Conservation (phyloP, 495 filamentous ascomycete species). For the Penicillium silybi region DNA sequence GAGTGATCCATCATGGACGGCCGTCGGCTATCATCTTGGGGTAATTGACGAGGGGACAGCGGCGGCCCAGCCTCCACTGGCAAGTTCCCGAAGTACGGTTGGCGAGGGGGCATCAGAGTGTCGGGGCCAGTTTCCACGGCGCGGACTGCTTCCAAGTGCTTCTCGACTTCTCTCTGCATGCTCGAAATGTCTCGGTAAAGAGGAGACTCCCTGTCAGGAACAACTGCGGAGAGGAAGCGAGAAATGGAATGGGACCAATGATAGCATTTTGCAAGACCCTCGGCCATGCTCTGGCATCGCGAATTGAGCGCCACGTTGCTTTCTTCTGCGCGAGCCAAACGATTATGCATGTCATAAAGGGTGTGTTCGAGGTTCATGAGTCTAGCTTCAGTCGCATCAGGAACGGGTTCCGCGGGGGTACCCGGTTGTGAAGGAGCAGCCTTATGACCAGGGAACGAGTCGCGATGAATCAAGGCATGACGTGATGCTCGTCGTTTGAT, state of each 20-base stretch:
- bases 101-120: slow-evolving; percentile 66
- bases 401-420: slow-evolving; percentile 77
- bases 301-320: slow-evolving; percentile 69
- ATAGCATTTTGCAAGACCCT: slow-evolving; percentile 73
- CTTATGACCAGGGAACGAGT: slow-evolving; percentile 82
- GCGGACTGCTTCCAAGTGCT: slow-evolving; percentile 71
- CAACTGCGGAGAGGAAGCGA: slow-evolving; percentile 62
- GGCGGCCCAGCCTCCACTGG: slow-evolving; percentile 67
- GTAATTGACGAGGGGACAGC: slow-evolving; percentile 85
- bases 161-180: slow-evolving; percentile 80
- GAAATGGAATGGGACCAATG: slow-evolving; percentile 79
- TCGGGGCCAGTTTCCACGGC: slow-evolving; percentile 76
- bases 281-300: slow-evolving; percentile 77
- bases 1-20: slow-evolving; percentile 36
- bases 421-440: slow-evolving; percentile 69
- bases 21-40: slow-evolving; percentile 80
- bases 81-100: slow-evolving; percentile 70
- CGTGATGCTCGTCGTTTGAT: slow-evolving; percentile 96
- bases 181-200: slow-evolving; percentile 59
- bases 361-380: slow-evolving; percentile 75
- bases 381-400: slow-evolving; percentile 71
- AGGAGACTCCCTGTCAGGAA: slow-evolving; percentile 61
- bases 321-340: slow-evolving; percentile 80
- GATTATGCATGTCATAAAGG: slow-evolving; percentile 71
- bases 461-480: slow-evolving; percentile 90